Base-by-base conservation (phyloP, 495 filamentous ascomycete genomes). In the Cenococcum geophilum region DNA sequence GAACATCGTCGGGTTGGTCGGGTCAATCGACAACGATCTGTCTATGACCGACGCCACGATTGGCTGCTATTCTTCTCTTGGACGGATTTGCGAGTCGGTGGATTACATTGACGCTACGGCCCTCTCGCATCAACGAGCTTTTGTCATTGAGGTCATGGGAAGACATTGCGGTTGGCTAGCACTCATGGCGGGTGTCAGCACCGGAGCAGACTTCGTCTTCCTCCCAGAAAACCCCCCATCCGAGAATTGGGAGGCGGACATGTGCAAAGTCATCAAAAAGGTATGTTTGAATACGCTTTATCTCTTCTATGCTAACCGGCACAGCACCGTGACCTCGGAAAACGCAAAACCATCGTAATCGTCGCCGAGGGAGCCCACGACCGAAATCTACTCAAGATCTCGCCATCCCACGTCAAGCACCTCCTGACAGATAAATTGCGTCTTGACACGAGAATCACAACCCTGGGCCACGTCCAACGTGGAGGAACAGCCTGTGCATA, bases 121-220 rank as follows among this genome's bases (percentile, higher is more conserved):
- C 6, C 89, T 85, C 40, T 96, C 90, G n/a, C 95, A 97, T 75
- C 95, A 96, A 58, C 80, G 95, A 65, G 95, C 95, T 42, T 99
- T 99, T 73, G 92, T 99, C 32, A 87, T 99, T 67, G 95, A 97
- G 73, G 95, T 97, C 51, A 99, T 99, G 95, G 95, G 95, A n/a
- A 83, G 95, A 58, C 92, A 97, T 75, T 99, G 95, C 69, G 95
- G 95, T 43, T 99, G 95, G 95, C 78, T 99, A 54, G 95, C 93
- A 47, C 78, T 99, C 49, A 97, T 97, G 91, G 88, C 95, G 12
- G 93, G 91, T 60, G 90, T 97, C 55, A 91, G 89, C 60, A 95
- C 90, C 2, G 95, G 93, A 27, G 92, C 95, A 5, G 95, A 99
- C 74, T 99, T 95, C 76, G 80, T 97, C 49, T 96, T 99, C 74